These are phyloP conservation scores for Hyparrhenia diplandra DNA, from an alignment of 176 grass and related monocot species.

Conservation along the genomic window DNA sequence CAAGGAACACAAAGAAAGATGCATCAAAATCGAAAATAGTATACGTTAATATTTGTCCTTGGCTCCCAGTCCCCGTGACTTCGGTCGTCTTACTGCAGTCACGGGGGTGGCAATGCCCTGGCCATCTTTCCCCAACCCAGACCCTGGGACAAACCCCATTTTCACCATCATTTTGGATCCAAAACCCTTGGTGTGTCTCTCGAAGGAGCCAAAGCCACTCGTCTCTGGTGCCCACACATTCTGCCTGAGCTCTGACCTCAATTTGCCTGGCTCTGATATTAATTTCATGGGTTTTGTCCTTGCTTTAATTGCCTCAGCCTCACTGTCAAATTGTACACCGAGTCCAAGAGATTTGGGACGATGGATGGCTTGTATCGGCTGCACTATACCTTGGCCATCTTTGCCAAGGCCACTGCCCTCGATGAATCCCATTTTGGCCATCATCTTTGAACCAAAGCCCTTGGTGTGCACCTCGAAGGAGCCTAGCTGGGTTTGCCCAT, in stretches of 20 bases:
- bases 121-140: slow-evolving; percentile 66
- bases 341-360: slow-evolving; percentile 90
- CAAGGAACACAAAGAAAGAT: slow-evolving; percentile 1
- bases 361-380: slow-evolving; percentile 66
- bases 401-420: slow-evolving; percentile 83
- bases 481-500: slow-evolving; percentile 38
- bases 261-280: slow-evolving; percentile 30
- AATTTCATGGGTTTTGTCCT: slow-evolving; percentile 17
- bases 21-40: background rate
- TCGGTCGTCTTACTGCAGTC: slow-evolving; percentile 52
- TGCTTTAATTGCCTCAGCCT: slow-evolving; percentile 34
- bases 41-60: slow-evolving; percentile 36
- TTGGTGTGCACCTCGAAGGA: slow-evolving; percentile 84
- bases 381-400: slow-evolving; percentile 78
- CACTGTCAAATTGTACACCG: slow-evolving; percentile 62
- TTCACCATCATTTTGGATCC: slow-evolving; percentile 90
- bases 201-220: slow-evolving; percentile 49
- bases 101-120: slow-evolving; percentile 67
- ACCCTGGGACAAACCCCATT: slow-evolving; percentile 79
- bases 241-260: slow-evolving; percentile 22
- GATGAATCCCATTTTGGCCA: slow-evolving; percentile 94
- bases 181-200: slow-evolving; percentile 90
- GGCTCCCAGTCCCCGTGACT: slow-evolving; percentile 51
- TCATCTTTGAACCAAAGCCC: slow-evolving; percentile 94
- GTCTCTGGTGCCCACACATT: background rate